A percentile compares a stretch with the other conserved stretches of the same genome.
Conservation (phyloP, 108 stramenopile genomes). For the Skeletonema tropicum region DNA sequence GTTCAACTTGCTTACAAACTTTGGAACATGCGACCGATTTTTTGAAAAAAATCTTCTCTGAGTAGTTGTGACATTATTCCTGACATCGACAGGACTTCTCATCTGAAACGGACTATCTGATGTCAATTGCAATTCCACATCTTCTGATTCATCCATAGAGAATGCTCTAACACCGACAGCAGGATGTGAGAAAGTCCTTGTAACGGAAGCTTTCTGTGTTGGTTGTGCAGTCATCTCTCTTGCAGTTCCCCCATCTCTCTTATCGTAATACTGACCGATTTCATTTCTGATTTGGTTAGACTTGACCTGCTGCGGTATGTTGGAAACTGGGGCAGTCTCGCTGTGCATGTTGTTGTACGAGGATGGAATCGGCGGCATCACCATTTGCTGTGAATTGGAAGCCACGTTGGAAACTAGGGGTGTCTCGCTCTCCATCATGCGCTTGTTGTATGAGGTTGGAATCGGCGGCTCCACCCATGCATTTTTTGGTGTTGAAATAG, state of each 20-base stretch:
- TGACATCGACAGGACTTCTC: background rate
- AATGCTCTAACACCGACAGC: background rate
- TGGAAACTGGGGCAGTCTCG: background rate
- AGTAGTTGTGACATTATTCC: too few species aligned
- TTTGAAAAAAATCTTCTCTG: background rate
- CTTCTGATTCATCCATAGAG: background rate
- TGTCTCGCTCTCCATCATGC: background rate
- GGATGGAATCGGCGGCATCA: background rate
- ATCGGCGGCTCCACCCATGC: background rate
- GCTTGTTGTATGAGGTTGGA: background rate
- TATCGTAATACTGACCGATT: background rate
- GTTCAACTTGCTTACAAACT: background rate
- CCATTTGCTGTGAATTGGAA: background rate
- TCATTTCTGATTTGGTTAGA: background rate
- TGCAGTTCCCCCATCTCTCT: background rate
- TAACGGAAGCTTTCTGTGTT: background rate
- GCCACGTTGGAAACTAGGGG: background rate
- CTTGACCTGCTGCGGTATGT: background rate
- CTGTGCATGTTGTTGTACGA: background rate
- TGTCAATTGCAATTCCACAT: background rate
- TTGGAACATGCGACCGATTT: background rate
- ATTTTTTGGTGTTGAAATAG: background rate
- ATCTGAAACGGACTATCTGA: background rate
- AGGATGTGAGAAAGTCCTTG: background rate
- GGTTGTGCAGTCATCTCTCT: background rate